Evolutionary conservation across 805 yeast genomes (phyloP), one percentile per base, ranked within the genome.

Genomic region (Wickerhamiella bombiphila): DNA sequence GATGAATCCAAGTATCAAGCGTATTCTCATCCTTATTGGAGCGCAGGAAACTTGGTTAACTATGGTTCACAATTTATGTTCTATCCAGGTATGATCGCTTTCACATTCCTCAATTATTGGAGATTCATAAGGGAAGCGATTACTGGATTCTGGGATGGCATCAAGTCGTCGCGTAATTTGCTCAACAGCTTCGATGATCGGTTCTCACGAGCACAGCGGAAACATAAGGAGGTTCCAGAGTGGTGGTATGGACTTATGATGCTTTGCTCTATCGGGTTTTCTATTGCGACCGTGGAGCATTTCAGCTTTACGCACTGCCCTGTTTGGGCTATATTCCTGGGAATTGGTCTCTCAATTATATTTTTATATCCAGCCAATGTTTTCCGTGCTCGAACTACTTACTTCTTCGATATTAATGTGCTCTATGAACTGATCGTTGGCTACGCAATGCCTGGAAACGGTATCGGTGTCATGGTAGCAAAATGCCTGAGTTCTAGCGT

Each of bases 191-290:
- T 46, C 42, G 49, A 65, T 13, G 80, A 74, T 48, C 72, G 76
- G 2, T 76, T 70, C 47, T 65, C 74, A 41, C 59, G 58, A 35
- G 72, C 72, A 68, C 72, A 73, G 76, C 45, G 66, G 7, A 54
- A 55, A 18, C 76, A 78, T 54, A 66, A 65, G 29, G 81, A 76
- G 45, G 80, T 74, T 22, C 86, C 88, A 2, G 77, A 72, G 42
- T 73, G 76, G 75, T 74, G 82, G 80, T 76, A 68, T 31, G 38
- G 69, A 9, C 46, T 59, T 70, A 42, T 61, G 8, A 51, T 73
- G 24, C 37, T 65, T 19, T 44, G 58, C 1, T 64, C 75, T 20
- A 54, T 72, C 1, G 47, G 54, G 5, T 60, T 66, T 41, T 72
- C 71, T 1, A 51, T 69, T n/a, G 43, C 61, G 0, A 60, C 67